Base-by-base conservation (phyloP, 306 rosid genomes). In the Quercus alba region DNA sequence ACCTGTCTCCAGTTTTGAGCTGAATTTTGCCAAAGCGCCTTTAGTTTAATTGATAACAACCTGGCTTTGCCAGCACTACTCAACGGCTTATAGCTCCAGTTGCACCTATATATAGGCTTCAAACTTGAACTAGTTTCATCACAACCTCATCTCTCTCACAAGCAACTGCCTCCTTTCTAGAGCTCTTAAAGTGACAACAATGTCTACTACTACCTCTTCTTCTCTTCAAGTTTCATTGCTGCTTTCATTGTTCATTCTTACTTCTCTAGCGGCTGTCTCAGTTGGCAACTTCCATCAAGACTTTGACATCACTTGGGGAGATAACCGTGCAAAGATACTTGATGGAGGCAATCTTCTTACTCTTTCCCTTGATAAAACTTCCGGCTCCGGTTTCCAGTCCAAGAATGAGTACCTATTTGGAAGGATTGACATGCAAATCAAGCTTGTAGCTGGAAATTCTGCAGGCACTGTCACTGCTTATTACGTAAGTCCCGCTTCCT, bases 381-480 rank as follows among this genome's bases (percentile, higher is more conserved):
- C 92, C 1, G 90, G 87, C n/a, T 88, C 92, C 1, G 88, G 88
- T 0, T 88, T 86, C 15, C 85, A 80, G 51, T 86, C 89, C 23
- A 81, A 64, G 54, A 72, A 82, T 28, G 86, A 88, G 70, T 84
- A 79, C 26, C 66, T 88, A 1, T 86, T 81, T 14, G 88, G 87
- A 9, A 77, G 80, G 23, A 68, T 86, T 7, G 88, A 86, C 12
- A 84, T 86, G 83, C 82, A 88, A 57, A 55, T 88, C 62, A 88
- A 88, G 54, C 54, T 49, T 0, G 17, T 49, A 49, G 54, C 54
- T 49, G 54, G 54, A 0, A 49, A 49, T 49, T 88, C 91, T 5
- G 89, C 88, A 21, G 91, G 89, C 70, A 88, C 91, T 3, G 88
- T 88, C 20, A 88, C 92, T 8, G 84, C 92, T 28, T 88, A 79